Percentiles rank a stretch among this genome's conserved stretches.
Conservation (phyloP, 495 filamentous ascomycete species). For the Jackrogersella multiformis region DNA sequence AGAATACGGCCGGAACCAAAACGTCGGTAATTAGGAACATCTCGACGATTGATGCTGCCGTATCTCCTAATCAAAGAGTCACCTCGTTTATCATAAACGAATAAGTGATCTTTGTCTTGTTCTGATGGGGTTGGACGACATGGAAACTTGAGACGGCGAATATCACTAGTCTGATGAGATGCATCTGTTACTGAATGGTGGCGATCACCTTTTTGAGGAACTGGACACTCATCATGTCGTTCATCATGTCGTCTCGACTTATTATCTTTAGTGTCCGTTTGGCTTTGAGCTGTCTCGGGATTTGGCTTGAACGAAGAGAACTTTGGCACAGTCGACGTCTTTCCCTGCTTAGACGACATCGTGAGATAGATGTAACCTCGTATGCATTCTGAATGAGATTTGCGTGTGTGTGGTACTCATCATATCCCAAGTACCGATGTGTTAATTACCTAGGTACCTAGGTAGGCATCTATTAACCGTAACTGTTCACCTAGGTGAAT, state of each 20-base stretch:
- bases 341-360: slow-evolving; percentile 49
- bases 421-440: too few relatives aligned
- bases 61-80: slow-evolving; percentile 57
- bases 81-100: slow-evolving; percentile 54
- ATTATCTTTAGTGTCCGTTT: slow-evolving; percentile 26
- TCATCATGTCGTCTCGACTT: slow-evolving; percentile 24
- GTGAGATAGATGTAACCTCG: slow-evolving; percentile 1
- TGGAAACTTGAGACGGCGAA: slow-evolving; percentile 43
- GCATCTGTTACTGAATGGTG: slow-evolving; percentile 26
- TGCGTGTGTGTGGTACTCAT: too few relatives aligned
- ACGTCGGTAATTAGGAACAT: slow-evolving; percentile 54
- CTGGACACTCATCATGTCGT: background rate
- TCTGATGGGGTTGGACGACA: slow-evolving; percentile 39
- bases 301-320: slow-evolving; percentile 75
- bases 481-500: background rate
- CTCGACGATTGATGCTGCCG: slow-evolving; percentile 52
- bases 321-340: slow-evolving; percentile 62
- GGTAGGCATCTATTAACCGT: too few relatives aligned
- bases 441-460: background rate
- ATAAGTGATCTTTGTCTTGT: slow-evolving; percentile 37
- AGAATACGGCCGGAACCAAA: slow-evolving; percentile 53
- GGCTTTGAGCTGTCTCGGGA: slow-evolving; percentile 37
- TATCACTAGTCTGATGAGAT: slow-evolving; percentile 42
- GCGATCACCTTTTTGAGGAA: slow-evolving; percentile 13
- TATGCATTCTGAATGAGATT: slow-evolving; percentile 6